These are phyloP conservation scores for Trametes maxima DNA, from an alignment of 768 basidiomycete species.

Conservation along the genomic window DNA sequence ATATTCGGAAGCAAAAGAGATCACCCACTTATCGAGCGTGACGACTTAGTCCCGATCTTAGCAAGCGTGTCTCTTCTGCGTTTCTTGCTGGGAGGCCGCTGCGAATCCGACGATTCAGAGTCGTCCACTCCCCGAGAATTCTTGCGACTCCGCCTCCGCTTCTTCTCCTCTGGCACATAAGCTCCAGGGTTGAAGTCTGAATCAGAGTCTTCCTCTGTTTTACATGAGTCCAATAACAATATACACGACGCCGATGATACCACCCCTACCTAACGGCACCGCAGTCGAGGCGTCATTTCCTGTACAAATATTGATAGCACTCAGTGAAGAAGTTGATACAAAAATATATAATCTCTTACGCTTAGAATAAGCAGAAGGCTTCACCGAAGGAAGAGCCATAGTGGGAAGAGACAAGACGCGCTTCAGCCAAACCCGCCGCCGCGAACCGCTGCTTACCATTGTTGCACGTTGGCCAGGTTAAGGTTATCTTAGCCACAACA, in stretches of 20 bases:
- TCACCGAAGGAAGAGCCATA: conserved; percentile 5
- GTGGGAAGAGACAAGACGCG: conserved; percentile 6
- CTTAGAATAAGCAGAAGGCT: conserved; percentile 11
- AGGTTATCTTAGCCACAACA: no score
- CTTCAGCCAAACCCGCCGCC: background rate
- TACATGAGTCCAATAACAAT: background rate
- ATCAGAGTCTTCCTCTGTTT: conserved; percentile 41
- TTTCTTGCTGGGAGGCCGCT: conserved; percentile 1
- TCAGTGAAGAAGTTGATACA: background rate
- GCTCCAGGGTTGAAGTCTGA: conserved; percentile 51
- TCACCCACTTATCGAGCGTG: conserved; percentile 25
- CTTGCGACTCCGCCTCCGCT: conserved; percentile 28
- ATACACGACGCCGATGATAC: background rate
- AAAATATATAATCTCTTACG: background rate
- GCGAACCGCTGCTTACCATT: no score
- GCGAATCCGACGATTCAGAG: background rate
- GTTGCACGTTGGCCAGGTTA: no score
- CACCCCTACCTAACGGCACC: conserved; percentile 38
- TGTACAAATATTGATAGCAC: background rate
- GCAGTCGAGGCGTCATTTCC: conserved; percentile 32
- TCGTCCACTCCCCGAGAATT: background rate
- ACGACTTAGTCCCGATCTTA: background rate
- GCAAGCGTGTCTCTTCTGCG: conserved; percentile 10
- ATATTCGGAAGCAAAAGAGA: background rate
- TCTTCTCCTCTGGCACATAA: conserved; percentile 36